Conservation (phyloP, 2,329 filamentous ascomycete genomes). For the Orbilia javanica region DNA sequence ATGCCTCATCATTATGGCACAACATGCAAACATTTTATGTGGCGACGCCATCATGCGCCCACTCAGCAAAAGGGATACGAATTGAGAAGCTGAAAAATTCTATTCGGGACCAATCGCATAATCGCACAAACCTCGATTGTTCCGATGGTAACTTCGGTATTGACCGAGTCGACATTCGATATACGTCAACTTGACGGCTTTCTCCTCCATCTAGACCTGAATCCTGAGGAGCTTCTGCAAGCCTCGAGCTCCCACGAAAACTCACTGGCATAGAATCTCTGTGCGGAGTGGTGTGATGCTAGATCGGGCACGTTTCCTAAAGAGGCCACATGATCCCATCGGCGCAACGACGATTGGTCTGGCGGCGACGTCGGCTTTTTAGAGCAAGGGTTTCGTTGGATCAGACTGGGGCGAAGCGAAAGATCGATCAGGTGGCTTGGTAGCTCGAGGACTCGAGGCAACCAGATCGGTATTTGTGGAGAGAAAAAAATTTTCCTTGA, state of each 20-base stretch:
- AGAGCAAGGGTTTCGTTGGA: background rate
- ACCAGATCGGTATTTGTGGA: background rate
- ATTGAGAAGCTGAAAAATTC: too few relatives aligned
- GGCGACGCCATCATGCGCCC: background rate
- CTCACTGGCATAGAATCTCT: slow-evolving; percentile 19
- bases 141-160: background rate
- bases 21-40: background rate
- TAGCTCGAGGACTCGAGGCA: slow-evolving; percentile 3
- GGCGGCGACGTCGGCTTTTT: slow-evolving; percentile 9
- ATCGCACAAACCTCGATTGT: background rate
- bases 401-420: slow-evolving; percentile 15
- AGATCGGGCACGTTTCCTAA: slow-evolving; percentile 8
- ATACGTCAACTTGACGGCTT: background rate
- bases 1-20: background rate
- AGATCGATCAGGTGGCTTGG: slow-evolving; percentile 37
- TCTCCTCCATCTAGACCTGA: background rate
- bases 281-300: background rate
- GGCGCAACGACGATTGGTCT: slow-evolving; percentile 36
- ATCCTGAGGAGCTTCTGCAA: background rate
- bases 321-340: slow-evolving; percentile 32
- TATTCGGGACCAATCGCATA: too few relatives aligned
- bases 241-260: slow-evolving; percentile 25
- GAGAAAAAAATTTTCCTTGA: slow-evolving; percentile 10
- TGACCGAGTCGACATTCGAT: slow-evolving; percentile 1
- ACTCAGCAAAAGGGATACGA: too few relatives aligned